These are phyloP conservation scores for Calonectria henricotiae DNA, from an alignment of 2,329 filamentous ascomycete genomes.

Conservation along the genomic window DNA sequence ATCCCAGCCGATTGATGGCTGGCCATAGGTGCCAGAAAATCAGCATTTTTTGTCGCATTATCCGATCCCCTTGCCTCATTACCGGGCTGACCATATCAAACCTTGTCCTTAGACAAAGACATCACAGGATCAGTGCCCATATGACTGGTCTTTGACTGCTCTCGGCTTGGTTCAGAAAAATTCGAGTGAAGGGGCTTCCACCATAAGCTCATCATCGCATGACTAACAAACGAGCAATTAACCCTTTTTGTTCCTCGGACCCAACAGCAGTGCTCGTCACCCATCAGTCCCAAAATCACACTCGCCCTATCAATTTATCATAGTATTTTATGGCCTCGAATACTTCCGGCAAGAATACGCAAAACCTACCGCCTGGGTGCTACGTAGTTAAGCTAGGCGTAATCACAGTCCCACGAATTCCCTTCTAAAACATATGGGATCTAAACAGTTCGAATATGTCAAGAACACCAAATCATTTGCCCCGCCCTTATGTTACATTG, in stretches of 20 bases:
- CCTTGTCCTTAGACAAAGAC: neutral
- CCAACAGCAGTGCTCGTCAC: too few species aligned
- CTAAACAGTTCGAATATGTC: neutral
- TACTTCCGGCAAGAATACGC: neutral
- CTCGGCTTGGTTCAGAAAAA: neutral
- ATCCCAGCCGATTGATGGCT: neutral
- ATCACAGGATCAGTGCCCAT: neutral
- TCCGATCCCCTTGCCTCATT: constrained; percentile 14
- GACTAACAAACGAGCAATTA: neutral
- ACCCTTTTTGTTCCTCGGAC: neutral
- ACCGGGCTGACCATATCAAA: neutral
- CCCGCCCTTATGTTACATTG: neutral
- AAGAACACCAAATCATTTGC: neutral
- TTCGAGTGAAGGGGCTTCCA: neutral
- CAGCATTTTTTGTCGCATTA: neutral
- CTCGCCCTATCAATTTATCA: too few species aligned
- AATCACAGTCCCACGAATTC: neutral
- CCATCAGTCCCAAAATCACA: too few species aligned
- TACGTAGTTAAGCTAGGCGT: neutral
- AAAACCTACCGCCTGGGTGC: neutral
- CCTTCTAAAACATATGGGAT: neutral
- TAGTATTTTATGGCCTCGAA: neutral
- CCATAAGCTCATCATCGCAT: neutral
- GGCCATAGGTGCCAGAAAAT: neutral
- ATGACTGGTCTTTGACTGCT: neutral